Base-by-base conservation (phyloP, 225 moss, liverwort and hornwort genomes). In the Physcomitrellopsis africana region DNA sequence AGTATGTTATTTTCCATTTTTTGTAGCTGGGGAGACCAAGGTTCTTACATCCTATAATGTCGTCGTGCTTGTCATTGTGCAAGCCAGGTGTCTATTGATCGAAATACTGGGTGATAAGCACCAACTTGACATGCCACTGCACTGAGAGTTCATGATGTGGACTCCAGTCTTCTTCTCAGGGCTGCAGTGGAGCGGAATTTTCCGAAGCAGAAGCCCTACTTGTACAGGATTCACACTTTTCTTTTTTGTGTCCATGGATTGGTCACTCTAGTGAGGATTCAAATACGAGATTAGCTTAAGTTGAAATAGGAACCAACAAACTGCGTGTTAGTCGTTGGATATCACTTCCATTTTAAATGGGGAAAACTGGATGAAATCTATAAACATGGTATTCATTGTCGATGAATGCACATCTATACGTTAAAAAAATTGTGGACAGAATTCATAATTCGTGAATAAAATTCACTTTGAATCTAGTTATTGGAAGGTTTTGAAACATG, bases 1-100 rank as follows among this genome's bases (percentile, higher is more conserved):
- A 74, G 49, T 37, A 47, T 61, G 47, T 72, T 19, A 68, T 77
- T 62, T 26, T 60, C 42, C 49, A 55, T 74, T 76, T 64, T 12
- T 41, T 29, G 19, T 63, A 63, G 73, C 68, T 69, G 45, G 32
- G 32, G 76, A 72, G 73, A 58, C 83, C 55, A 75, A 74, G 68
- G 62, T 67, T 83, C 63, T 48, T 57, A 71, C 76, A 67, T 73
- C 74, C 65, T n/a, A 76, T 83, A 80, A 76, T 84, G 73, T 76
- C 80, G 52, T 77, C 69, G 64, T 80, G 80, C 77, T 74, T 84
- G 80, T 80, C 80, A 84, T 73, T 80, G 84, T 80, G 84, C 84
- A 84, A 84, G 84, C 80, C 80, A 83, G 79, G 79, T 83, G 76
- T 68, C 56, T 76, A 83, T 51, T 83, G 80, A 79, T 72, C 72